A percentile compares a stretch with the other conserved stretches of the same genome.
Evolutionary conservation across 2,329 filamentous ascomycete species (phyloP).

Genomic region (Aspergillus flavus): DNA sequence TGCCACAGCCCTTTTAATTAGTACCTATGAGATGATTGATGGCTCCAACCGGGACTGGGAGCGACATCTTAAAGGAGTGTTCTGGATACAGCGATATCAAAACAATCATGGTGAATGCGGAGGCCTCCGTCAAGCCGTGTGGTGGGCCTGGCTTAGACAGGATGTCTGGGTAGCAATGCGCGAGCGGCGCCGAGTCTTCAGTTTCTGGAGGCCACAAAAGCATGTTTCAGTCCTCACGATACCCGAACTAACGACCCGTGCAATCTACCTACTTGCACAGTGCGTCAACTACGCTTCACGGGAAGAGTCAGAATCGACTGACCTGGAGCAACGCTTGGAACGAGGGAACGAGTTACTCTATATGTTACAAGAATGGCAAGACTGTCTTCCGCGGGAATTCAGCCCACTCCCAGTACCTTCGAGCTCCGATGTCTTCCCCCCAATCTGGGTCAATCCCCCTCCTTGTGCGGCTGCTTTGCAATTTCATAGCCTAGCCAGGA

Average conservation of each 20-base stretch:
- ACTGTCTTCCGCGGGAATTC: constrained; percentile 47
- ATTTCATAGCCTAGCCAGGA: constrained; percentile 55
- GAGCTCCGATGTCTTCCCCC: constrained; percentile 42
- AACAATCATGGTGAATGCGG: constrained; percentile 62
- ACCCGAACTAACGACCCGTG: constrained; percentile 57
- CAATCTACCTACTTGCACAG: constrained; percentile 59
- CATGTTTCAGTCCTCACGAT: constrained; percentile 52
- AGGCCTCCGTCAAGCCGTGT: constrained; percentile 60
- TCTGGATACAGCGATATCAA: constrained; percentile 66
- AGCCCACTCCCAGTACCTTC: constrained; percentile 41
- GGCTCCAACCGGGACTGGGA: constrained; percentile 61
- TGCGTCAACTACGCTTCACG: constrained; percentile 61
- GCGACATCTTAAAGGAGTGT: constrained; percentile 64
- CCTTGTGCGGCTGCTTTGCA: constrained; percentile 54
- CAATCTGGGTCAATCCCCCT: constrained; percentile 56
- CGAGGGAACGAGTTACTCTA: constrained; percentile 50
- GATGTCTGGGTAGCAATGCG: constrained; percentile 67
- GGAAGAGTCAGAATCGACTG: constrained; percentile 50
- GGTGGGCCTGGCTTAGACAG: constrained; percentile 70
- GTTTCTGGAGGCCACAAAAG: constrained; percentile 60
- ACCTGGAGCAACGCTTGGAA: constrained; percentile 48
- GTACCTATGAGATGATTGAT: constrained; percentile 69
- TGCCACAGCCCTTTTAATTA: constrained; percentile 62
- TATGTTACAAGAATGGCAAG: constrained; percentile 55
- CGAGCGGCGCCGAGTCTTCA: constrained; percentile 58